Evolutionary conservation across 73 alveolate genomes (phyloP).

Genomic region (Symbiodinium natans): DNA sequence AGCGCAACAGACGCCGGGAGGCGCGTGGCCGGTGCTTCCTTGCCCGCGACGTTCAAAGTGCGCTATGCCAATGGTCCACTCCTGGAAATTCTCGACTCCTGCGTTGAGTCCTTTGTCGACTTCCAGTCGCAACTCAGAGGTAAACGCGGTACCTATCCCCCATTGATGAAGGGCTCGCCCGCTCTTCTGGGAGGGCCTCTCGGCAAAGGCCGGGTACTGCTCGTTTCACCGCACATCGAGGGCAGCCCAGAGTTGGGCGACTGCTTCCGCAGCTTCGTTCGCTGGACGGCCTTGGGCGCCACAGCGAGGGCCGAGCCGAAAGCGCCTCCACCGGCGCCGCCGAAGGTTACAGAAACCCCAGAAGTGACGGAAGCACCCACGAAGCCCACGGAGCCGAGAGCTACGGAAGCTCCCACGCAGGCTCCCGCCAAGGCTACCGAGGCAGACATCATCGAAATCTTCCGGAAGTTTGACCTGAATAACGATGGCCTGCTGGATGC

Average conservation of each 20-base stretch:
- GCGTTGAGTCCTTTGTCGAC: constrained; percentile 42
- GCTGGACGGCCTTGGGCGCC: background rate
- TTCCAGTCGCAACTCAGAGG: constrained; percentile 34
- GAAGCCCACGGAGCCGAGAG: background rate
- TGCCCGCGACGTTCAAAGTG: background rate
- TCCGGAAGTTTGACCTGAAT: constrained; percentile 25
- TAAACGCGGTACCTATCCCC: constrained; percentile 21
- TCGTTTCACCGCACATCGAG: constrained; percentile 36
- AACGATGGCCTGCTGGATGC: constrained; percentile 18
- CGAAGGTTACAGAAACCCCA: background rate
- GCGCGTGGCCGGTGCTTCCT: background rate
- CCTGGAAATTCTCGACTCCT: constrained; percentile 21
- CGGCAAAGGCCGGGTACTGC: constrained; percentile 31
- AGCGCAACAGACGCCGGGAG: background rate
- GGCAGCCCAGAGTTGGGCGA: constrained; percentile 20
- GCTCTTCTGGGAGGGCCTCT: constrained; percentile 30
- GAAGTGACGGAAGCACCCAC: background rate
- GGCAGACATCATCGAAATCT: background rate
- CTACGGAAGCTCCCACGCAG: background rate
- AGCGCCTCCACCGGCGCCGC: background rate
- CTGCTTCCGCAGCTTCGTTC: constrained; percentile 40
- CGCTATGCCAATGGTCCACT: constrained; percentile 44
- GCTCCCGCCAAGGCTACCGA: background rate
- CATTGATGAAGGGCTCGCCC: constrained; percentile 36
- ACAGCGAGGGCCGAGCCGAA: background rate